phyloP scores from a whole-genome alignment of 768 basidiomycete species.

The Calocybe cyanea region DNA sequence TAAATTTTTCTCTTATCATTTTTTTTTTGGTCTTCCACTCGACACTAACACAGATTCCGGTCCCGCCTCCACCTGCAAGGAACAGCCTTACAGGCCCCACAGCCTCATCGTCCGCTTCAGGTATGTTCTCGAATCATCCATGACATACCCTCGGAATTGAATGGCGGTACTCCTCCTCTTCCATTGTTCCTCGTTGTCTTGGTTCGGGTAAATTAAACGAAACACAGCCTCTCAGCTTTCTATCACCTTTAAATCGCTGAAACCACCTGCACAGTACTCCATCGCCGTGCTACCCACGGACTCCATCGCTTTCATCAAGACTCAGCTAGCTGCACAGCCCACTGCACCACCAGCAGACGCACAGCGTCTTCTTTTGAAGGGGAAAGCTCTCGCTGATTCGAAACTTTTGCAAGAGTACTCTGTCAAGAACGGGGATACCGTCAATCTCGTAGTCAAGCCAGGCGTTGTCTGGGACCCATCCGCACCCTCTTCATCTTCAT shows the following conservation, averaged over 20 bases:
- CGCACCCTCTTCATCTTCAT: conserved; percentile 25
- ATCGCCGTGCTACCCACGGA: conserved; percentile 78
- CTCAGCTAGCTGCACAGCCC: conserved; percentile 61
- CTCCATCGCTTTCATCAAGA: conserved; percentile 76
- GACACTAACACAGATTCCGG: conserved; percentile 7
- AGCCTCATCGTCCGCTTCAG: conserved; percentile 26
- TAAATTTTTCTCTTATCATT: conserved; percentile 7
- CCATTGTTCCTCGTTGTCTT: neutral
- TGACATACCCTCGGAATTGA: neutral
- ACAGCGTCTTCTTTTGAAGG: conserved; percentile 88
- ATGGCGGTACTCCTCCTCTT: no score
- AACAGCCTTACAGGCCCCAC: conserved; percentile 24
- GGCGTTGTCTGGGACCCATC: conserved; percentile 63
- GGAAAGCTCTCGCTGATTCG: conserved; percentile 86
- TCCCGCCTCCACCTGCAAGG: conserved; percentile 44
- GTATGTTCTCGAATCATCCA: conserved; percentile 22
- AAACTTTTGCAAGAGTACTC: conserved; percentile 91
- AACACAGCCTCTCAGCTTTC: conserved; percentile 43
- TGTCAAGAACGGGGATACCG: conserved; percentile 72
- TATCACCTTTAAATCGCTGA: conserved; percentile 87
- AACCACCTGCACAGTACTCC: conserved; percentile 75
- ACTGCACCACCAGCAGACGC: conserved; percentile 73
- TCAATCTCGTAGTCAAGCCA: conserved; percentile 87
- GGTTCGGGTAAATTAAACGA: neutral
- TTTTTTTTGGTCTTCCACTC: neutral